A percentile compares a stretch with the other conserved stretches of the same genome.
phyloP scores from a whole-genome alignment of 2,329 filamentous ascomycete genomes.

The Cladophialophora psammophila region DNA sequence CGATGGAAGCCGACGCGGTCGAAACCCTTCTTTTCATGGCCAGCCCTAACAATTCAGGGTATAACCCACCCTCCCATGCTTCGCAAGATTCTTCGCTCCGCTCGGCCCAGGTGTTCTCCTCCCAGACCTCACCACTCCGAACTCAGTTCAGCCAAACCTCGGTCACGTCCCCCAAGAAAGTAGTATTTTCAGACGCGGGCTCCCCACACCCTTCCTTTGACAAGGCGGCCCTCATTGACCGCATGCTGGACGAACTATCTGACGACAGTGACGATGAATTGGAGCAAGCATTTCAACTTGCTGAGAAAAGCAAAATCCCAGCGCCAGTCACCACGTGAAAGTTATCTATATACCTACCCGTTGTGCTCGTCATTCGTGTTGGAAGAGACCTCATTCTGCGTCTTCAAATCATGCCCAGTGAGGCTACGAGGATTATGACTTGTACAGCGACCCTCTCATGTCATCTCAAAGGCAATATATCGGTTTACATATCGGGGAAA shows the following conservation, averaged over 20 bases:
- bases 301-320: slow-evolving; percentile 30
- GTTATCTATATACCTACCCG: slow-evolving; percentile 1
- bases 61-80: slow-evolving; percentile 47
- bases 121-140: slow-evolving; percentile 37
- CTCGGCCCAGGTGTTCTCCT: slow-evolving; percentile 33
- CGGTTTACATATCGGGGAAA: slow-evolving; percentile 1
- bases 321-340: slow-evolving; percentile 27
- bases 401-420: slow-evolving; percentile 8
- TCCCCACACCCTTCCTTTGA: slow-evolving; percentile 27
- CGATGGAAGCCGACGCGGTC: slow-evolving; percentile 60
- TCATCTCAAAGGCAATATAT: slow-evolving; percentile 12
- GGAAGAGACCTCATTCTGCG: slow-evolving; percentile 11
- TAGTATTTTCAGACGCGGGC: slow-evolving; percentile 37
- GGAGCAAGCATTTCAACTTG: slow-evolving; percentile 36
- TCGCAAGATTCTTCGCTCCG: slow-evolving; percentile 38
- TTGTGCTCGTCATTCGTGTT: slow-evolving; percentile 12
- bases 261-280: slow-evolving; percentile 43
- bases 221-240: slow-evolving; percentile 43
- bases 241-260: slow-evolving; percentile 43
- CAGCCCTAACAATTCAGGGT: slow-evolving; percentile 57
- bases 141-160: slow-evolving; percentile 37
- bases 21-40: slow-evolving; percentile 60
- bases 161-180: slow-evolving; percentile 37
- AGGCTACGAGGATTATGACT: slow-evolving; percentile 34
- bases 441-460: slow-evolving; percentile 24